Base-by-base conservation (phyloP, 2,329 filamentous ascomycete species). In the Orbilia blumenaviensis region DNA sequence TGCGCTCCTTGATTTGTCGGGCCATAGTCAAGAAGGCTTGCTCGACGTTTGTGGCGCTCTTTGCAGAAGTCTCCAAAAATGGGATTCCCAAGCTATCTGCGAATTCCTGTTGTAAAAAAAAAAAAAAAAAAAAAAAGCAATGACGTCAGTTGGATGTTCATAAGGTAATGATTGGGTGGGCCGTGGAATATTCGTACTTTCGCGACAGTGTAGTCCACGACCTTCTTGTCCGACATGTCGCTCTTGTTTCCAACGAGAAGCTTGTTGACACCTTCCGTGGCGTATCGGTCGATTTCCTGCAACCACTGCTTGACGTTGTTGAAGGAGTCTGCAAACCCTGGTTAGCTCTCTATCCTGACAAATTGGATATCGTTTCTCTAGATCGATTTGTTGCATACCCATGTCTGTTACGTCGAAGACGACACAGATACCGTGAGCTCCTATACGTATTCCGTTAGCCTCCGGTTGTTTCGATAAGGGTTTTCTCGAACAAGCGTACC, bases 271-370 rank as follows among this genome's bases (percentile, higher is more conserved):
- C 95, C 95, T 86, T 99, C 95, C 80, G 95, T 99, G 81, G 95
- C 95, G 83, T 99, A 98, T 84, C 95, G 91, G 87, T 99, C 95
- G 81, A 99, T 99, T 87, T 99, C 95, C 85, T 99, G 95, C 78
- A 99, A 89, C 95, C 95, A 99, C 88, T 99, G 95, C 92, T 99
- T 98, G 82, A 99, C 95, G 87, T 98, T 99, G 90, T 99, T 98
- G 92, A 99, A 99, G 29, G 93, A 97, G 85, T 98, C 78, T 80
- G 54, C 34, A 8, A 8, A 16, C 3, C 29, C 7, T 50, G n/a
- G 27, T 60, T 61, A 61, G 58, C 46, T 23, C 10, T 25, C 10
- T 7, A 32, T 16, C 18, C 7, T 23, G 12, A 16, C 18, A 29
- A 16, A 16, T 14, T 25, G 27, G 2, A 16, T 12, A 34, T n/a